Evolutionary conservation across 2,329 filamentous ascomycete species (phyloP), one percentile per base, ranked within the genome.

Genomic region (Blastomyces emzantsi): DNA sequence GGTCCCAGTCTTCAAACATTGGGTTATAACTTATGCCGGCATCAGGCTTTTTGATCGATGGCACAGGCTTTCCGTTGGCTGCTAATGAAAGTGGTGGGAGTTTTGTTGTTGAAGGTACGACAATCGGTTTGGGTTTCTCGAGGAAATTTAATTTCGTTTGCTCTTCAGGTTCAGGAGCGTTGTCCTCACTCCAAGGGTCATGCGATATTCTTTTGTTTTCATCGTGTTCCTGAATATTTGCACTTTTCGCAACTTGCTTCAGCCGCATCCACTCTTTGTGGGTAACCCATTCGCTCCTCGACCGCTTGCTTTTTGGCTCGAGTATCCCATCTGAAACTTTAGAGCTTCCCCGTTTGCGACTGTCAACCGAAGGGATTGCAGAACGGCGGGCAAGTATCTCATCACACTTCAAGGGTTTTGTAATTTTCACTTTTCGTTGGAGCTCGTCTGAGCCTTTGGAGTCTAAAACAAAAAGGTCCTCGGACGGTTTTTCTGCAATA

Each of bases 11-110:
- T 67, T 86, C 83, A 69, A 95, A 95, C 6, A 85, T 80, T 0
- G 94, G 94, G 74, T 99, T 99, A 79, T 99, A 99, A 70, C 90
- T 96, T 75, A 88, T 90, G 64, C 90, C 92, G 19, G 88, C 90
- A 7, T 86, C 83, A 1, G 94, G 94, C 71, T 87, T 89, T 66
- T 83, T 82, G 0, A 99, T 89, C 2, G 92, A 87, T 1, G 90
- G 89, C 9, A 96, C 81, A 0, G 83, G 76, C 74, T 93, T 96
- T 47, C 92, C 92, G 71, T 83, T 90, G 54, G 88, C 89, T n/a
- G 90, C 84, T 39, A 97, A 83, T 3, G 92, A 91, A 62, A 96
- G 82, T 3, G 94, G 90, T 49, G 88, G 84, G 64, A 89, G 83
- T 70, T 88, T 88, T 68, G 96, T 75, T 0, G 93, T 92, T 61